Percentiles rank a stretch among this genome's conserved stretches.
These are phyloP conservation scores for Erythrophleum fordii DNA, from an alignment of 306 rosid species.

Conservation along the genomic window DNA sequence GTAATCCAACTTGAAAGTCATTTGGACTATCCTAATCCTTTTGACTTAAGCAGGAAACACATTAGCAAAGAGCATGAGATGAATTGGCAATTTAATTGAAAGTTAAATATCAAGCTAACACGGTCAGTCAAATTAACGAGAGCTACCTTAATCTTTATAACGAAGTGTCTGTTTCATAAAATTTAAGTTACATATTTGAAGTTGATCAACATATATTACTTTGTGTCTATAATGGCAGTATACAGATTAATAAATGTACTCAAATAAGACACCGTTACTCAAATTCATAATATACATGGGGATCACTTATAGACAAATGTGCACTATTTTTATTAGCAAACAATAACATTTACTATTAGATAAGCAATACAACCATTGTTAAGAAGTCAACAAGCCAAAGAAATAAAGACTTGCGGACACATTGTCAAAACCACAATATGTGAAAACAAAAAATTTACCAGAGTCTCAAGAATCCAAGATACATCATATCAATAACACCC, in stretches of 20 bases:
- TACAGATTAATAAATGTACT: not conserved
- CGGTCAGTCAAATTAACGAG: not conserved
- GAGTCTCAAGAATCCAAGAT: not conserved
- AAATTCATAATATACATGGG: not conserved
- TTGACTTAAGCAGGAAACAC: not conserved
- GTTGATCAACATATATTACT: not conserved
- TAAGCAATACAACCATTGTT: not conserved
- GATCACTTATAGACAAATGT: not conserved
- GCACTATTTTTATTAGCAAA: not conserved
- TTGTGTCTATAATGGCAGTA: not conserved
- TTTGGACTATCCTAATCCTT: not conserved
- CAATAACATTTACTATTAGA: not conserved
- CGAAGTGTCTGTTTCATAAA: not conserved
- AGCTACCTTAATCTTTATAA: not conserved
- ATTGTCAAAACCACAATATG: not conserved
- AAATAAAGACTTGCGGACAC: not conserved
- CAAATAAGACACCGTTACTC: not conserved
- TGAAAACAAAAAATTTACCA: not conserved
- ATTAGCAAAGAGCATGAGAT: not conserved
- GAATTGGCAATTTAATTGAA: not conserved
- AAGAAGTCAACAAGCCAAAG: not conserved
- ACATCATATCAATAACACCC: not conserved
- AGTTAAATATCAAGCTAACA: slow-evolving; percentile 20
- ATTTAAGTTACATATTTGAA: not conserved
- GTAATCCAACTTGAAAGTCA: not conserved